These are phyloP conservation scores for Haberlea rhodopensis DNA, from an alignment of 257 asterid genomes.

Conservation along the genomic window DNA sequence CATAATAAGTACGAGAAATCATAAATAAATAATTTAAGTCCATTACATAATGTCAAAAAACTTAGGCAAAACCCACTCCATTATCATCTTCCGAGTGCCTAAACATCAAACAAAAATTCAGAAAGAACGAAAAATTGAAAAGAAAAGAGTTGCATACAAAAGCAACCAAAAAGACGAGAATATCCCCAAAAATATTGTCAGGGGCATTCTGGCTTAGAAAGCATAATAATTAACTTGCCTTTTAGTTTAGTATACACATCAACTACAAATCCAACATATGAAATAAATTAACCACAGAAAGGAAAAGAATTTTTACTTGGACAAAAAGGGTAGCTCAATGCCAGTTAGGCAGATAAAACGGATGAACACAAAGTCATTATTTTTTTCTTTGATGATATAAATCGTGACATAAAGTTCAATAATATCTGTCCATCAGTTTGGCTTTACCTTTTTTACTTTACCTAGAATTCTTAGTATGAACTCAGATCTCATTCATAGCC, in stretches of 20 bases:
- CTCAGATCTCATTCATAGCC: not conserved
- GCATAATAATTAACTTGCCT: slow-evolving; percentile 2
- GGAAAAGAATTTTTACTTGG: not conserved
- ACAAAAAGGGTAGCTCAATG: not conserved
- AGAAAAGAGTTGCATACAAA: too few species aligned
- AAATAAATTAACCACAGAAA: not conserved
- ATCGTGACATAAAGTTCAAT: not conserved
- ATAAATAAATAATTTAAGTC: not conserved
- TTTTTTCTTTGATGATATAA: not conserved
- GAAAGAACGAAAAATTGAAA: not conserved
- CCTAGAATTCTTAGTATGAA: not conserved
- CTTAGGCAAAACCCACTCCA: not conserved
- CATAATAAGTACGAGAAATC: slow-evolving; percentile 28
- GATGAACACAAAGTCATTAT: not conserved
- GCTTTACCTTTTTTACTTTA: not conserved
- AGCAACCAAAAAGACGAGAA: not conserved
- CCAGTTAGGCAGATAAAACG: not conserved
- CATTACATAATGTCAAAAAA: not conserved
- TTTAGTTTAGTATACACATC: not conserved
- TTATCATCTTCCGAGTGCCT: slow-evolving; percentile 5
- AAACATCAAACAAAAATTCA: not conserved
- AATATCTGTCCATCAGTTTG: not conserved
- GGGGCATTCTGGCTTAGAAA: slow-evolving; percentile 10
- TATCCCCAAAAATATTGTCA: slow-evolving; percentile 6
- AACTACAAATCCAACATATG: slow-evolving; percentile 2